Base-by-base conservation (phyloP, 768 basidiomycete species). In the Leucosporidium scottii region DNA sequence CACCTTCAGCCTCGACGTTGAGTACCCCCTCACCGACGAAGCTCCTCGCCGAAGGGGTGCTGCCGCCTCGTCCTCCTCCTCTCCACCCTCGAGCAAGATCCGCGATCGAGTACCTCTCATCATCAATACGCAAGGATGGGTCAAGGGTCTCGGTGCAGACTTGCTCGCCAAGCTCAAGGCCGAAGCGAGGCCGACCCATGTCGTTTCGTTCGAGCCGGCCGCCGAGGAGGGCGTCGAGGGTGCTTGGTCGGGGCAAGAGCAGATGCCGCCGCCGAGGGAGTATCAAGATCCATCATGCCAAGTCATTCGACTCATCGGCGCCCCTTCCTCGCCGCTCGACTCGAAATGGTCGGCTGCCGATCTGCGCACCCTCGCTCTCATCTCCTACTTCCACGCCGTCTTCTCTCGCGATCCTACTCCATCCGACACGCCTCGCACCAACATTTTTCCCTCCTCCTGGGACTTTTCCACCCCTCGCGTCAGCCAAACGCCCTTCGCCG, bases 81-180 rank as follows among this genome's bases (percentile, higher is more conserved):
- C 15, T 44, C 27, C 18, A 4, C 25, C 12, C 23, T 20, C 20
- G 34, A 36, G 25, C 30, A 64, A 53, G 51, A 82, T 87, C 28
- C 73, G 76, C 9, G 85, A 87, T 59, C 68, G 79, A 31, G 84
- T 93, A 7, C 94, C 94, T 0, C 84, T 97, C 23, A 85, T 97
- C 21, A 84, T 98, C 61, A 99, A 98, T 76, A 97, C 90, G 0
- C 93, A 94, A 86, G 94, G 94, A 3, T 99, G 94, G 94, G 84
- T 84, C 8, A 97, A 93, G 77, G 94, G 94, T 10, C 84, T 96
- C 4, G 94, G 94, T 4, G 87, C 85, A 21, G 90, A 72, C 65
- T 65, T 68, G 21, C 68, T 72, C 65, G 62, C 55, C 13, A 39
- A 49, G 49, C 65, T 72, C 47, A 65, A 67, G 50, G 65, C 60